phyloP scores from a whole-genome alignment of 106 monocot genomes.

The Amphibolis antarctica region DNA sequence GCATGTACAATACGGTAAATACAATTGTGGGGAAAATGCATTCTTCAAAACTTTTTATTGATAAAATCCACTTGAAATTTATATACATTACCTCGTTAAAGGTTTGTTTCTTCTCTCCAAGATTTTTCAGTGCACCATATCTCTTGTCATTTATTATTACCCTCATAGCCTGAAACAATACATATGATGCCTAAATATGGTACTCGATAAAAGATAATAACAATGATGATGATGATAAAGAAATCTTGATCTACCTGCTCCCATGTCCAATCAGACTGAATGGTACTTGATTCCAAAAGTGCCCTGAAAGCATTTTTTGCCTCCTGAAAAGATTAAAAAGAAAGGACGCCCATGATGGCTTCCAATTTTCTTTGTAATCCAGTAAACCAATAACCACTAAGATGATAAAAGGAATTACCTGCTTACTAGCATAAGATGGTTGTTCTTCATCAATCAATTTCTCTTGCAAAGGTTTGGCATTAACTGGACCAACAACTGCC shows the following conservation, averaged over 20 bases:
- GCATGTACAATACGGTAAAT: too few species aligned
- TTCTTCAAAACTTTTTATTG: too few species aligned
- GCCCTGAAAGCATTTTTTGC: constrained; percentile 91
- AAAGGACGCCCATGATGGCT: not conserved
- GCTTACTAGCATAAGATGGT: constrained; percentile 76
- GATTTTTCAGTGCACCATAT: constrained; percentile 77
- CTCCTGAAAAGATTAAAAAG: constrained; percentile 37
- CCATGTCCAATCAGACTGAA: constrained; percentile 98
- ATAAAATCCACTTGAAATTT: not conserved
- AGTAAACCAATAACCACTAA: not conserved
- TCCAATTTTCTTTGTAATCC: not conserved
- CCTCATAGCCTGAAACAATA: constrained; percentile 65
- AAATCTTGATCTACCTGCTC: constrained; percentile 46
- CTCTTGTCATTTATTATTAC: constrained; percentile 97
- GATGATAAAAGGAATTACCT: constrained; percentile 22
- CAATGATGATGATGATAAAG: constrained; percentile 1
- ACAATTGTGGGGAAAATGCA: too few species aligned
- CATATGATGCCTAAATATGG: not conserved
- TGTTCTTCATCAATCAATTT: constrained; percentile 74
- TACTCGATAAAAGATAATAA: not conserved
- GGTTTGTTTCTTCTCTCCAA: constrained; percentile 94
- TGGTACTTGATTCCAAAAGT: constrained; percentile 78
- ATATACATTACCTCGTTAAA: constrained; percentile 75
- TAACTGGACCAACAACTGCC: constrained; percentile 39
- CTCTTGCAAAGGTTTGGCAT: constrained; percentile 49